Evolutionary conservation across 2,329 filamentous ascomycete genomes (phyloP), one percentile per base, ranked within the genome.

Genomic region (Paraphaeosphaeria minitans): DNA sequence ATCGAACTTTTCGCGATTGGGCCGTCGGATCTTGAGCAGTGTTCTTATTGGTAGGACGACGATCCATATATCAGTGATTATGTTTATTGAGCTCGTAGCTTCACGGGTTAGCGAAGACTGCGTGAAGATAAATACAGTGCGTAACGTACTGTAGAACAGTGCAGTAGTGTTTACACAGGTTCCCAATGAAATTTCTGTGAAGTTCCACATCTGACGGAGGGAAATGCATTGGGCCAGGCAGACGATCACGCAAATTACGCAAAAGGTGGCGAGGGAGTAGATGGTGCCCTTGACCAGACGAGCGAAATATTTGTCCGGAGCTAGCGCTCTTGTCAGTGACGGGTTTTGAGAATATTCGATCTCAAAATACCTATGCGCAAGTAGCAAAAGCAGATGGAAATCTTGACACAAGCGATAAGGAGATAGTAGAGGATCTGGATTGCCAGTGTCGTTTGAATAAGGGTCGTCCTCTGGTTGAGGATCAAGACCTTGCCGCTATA

Each of bases 1-100:
- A 47, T 96, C 94, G 4, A 89, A 85, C 76, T 97, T 97, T 73
- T 97, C 93, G 59, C 91, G 89, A 52, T 81, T 84, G 0, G 93
- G 93, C 7, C 97, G 79, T 53, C 87, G 87, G 87, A 97, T 93
- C 53, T 87, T 84, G 0, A 93, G 96, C 22, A 97, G 81, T 7
- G 96, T 90, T 0, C 91, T 91, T 62, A 97, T 89, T 0, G 93
- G 93, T 16, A 97, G 80, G 33, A 92, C 87, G 33, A 97, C 81
- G 57, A 97, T 92, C 53, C 91, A 90, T 53, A 97, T 82, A 72
- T 97, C 93, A 29, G 92, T 95, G 59, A 94, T 86, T 66, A 97
- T 91, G 77, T 97, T 97, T 75, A 96, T 86, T 0, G 93, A 92
- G 0, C 92, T 65, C 21, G 67, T 67, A 22, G 56, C 65, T 70